Base-by-base conservation (phyloP, 306 rosid genomes). In the Styphnolobium japonicum region DNA sequence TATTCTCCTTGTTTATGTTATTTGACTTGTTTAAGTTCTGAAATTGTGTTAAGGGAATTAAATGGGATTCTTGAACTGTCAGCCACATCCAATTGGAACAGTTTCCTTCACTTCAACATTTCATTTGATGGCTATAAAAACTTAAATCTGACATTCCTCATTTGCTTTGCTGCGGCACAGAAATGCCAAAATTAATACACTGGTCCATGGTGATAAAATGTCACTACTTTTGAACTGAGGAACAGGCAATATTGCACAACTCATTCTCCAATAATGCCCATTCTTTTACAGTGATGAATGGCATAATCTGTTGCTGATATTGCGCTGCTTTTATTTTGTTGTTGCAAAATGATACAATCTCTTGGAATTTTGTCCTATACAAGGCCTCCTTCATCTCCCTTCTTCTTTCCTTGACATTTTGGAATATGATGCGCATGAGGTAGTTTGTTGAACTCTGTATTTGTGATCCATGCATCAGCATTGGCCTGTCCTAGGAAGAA, bases 91-190 rank as follows among this genome's bases (percentile, higher is more conserved):
- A 12, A 63, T 33, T 11, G 46, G 19, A 76, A 19, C 11, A 36
- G 27, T 39, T 76, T 75, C 71, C 61, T 60, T 76, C 80, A 48
- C 36, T 75, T 67, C 15, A n/a, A n/a, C n/a, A 16, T 51, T 71
- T 53, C 51, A 40, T 43, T 53, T 23, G 57, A 18, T 66, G 10
- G n/a, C 27, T 66, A 33, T 37, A 16, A 25, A 57, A 43, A 7
- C 7, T 40, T 15, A 4, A 11, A 12, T 46, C 16, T 77, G 55
- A 18, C 5, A 31, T 29, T 18, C 37, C 46, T 57, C 22, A 16
- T 33, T 67, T 67, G 60, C 61, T 37, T n/a, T 77, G 45, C 23
- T 22, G 62, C 3, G n/a, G 14, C 43, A n/a, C 39, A 27, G n/a
- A 19, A 66, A 23, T 77, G 67, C 10, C 29, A 37, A 53, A 52